Evolutionary conservation across 2,329 filamentous ascomycete genomes (phyloP), one percentile per base, ranked within the genome.

Genomic region (Scytalidium sp.): DNA sequence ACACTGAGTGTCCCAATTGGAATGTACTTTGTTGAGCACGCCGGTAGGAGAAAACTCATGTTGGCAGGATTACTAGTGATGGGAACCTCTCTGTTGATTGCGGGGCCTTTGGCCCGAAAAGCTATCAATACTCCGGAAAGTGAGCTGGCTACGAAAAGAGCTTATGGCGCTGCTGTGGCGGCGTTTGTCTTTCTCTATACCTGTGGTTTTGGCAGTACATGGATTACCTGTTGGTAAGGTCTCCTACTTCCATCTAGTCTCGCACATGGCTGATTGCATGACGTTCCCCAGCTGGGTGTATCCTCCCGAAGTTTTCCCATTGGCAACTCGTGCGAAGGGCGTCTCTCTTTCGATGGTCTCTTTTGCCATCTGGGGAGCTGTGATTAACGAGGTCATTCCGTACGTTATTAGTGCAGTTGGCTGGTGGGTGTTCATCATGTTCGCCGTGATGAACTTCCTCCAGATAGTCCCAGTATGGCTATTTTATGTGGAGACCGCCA

Each of bases 291-390:
- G 58, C 46, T 81, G 80, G 80, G 66, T 87, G 0, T 85, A 86
- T 46, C 83, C 83, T 0, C 83, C 85, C 1, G 85, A 90, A 60
- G 89, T 89, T 48, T 90, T 88, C 59, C 84, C 86, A 0, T 67
- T 88, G 0, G 77, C 85, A 52, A 77, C 88, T 0, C 78, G 87
- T 19, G 86, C 87, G 2, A 84, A 85, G 57, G 87, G 86, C 7
- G 90, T 89, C 50, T 84, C 86, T 0, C 89, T 50, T 61, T 60
- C 49, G 8, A 52, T 43, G 9, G 47, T 52, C 4, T 46, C 50
- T 19, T 52, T 52, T 32, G 49, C 50, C 2, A 48, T 52, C 29
- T 43, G 47, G 4, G 46, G 50, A 11, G 50, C 47, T 3, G 47
- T 49, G 19, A 49, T 52, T n/a, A 52, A 52, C 36, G 58, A 63